Evolutionary conservation across 331 rosid genomes (phyloP), one percentile per base, ranked within the genome.

Genomic region (Quercus lobata): DNA sequence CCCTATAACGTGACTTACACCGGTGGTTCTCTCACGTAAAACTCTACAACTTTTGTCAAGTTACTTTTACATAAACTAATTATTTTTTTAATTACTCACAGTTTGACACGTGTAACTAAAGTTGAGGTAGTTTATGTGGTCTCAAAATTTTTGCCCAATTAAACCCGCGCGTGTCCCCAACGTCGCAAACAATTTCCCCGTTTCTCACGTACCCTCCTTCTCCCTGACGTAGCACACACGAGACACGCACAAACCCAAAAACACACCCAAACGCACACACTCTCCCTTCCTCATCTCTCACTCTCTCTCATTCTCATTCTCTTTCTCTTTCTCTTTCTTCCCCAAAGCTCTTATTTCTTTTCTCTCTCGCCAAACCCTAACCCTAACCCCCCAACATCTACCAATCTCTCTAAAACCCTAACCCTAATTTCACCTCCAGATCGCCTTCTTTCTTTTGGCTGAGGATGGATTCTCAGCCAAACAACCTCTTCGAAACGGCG

Each of bases 391-490:
- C 55, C 70, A 81, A 14, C 74, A 68, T 49, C 68, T 12, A 29
- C 74, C 57, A 2, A 55, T 11, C 69, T 55, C 71, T 83, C 83
- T 34, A 25, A 86, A 88, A 84, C 89, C 91, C 92, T 73, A 78
- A 79, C 71, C 53, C 58, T 30, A 76, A 15, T 71, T 24, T 58
- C 69, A 44, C 61, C 70, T 19, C 65, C 69, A 24, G 21, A 52
- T 61, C 37, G 44, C 7, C 41, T 66, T 32, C 57, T 25, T 24
- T 53, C 5, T 41, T 63, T 49, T 69, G 41, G 78, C 60, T 66
- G 32, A 35, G 71, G 22, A 96, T 96, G 99, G 98, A 96, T 88
- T 88, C 99, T 2, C 93, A 93, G 79, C 98, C 84, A 79, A 90
- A 35, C 88, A 96, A 86, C 79, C 89, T 93, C 22, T 96, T 90